Evolutionary conservation across 2,329 filamentous ascomycete genomes (phyloP).

Genomic region (Colletotrichum sp.): DNA sequence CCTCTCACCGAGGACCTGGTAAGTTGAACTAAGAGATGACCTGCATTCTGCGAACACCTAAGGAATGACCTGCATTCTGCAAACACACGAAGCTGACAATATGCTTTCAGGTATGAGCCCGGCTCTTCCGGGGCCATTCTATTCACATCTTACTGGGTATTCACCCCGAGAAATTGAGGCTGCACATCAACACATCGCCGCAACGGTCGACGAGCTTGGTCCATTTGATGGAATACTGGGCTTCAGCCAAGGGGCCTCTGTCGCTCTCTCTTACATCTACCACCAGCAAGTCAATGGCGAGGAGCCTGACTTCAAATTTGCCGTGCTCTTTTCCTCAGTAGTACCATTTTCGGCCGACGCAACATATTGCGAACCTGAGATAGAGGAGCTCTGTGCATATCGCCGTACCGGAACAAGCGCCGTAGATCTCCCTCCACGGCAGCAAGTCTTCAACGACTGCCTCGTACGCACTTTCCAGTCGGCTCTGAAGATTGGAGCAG

Average conservation of each 20-base stretch:
- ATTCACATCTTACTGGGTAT: background rate
- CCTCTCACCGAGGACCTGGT: constrained; percentile 12
- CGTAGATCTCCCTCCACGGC: background rate
- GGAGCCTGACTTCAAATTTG: constrained; percentile 6
- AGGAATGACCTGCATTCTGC: background rate
- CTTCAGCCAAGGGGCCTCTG: constrained; percentile 25
- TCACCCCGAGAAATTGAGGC: background rate
- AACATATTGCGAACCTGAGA: background rate
- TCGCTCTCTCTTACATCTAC: constrained; percentile 5
- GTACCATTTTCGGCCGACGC: background rate
- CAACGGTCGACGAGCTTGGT: constrained; percentile 16
- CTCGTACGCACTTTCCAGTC: background rate
- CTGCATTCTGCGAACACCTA: background rate
- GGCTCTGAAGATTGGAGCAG: constrained; percentile 6
- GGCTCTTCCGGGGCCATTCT: background rate
- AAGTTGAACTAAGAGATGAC: background rate
- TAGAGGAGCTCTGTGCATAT: background rate
- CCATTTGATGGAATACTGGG: constrained; percentile 26
- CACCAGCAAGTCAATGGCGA: constrained; percentile 6
- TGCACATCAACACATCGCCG: background rate
- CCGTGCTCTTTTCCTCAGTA: constrained; percentile 10
- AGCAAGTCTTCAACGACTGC: constrained; percentile 15
- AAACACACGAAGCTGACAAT: background rate
- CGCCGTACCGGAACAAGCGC: background rate
- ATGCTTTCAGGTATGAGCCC: background rate